Conservation (phyloP, 805 yeast species). For the Wickerhamomyces subpelliculosus region DNA sequence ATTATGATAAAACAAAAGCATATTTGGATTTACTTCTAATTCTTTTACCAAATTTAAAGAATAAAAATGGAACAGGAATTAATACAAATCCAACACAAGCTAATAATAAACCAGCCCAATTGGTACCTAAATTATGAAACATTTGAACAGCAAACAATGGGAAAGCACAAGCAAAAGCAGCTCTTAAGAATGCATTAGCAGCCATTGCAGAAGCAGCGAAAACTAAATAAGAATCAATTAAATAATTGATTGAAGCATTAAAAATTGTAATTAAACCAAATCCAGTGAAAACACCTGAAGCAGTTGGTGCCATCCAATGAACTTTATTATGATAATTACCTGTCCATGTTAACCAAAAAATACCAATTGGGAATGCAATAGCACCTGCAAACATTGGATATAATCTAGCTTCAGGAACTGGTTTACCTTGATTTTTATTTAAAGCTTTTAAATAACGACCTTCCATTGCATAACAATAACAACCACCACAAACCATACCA, state of each 20-base stretch:
- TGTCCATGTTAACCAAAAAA: slow-evolving; percentile 85
- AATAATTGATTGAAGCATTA: slow-evolving; percentile 62
- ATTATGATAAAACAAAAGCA: slow-evolving; percentile 33
- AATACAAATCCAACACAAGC: slow-evolving; percentile 53
- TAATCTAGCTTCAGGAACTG: slow-evolving; percentile 76
- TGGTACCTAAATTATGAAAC: slow-evolving; percentile 61
- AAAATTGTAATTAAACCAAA: slow-evolving; percentile 64
- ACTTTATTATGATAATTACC: slow-evolving; percentile 64
- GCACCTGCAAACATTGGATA: slow-evolving; percentile 72
- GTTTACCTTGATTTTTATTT: slow-evolving; percentile 45
- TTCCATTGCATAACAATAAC: slow-evolving; percentile 45
- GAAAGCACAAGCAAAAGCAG: slow-evolving; percentile 61
- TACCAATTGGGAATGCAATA: slow-evolving; percentile 65
- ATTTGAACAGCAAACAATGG: slow-evolving; percentile 67
- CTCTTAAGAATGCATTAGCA: slow-evolving; percentile 65
- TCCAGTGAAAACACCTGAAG: slow-evolving; percentile 59
- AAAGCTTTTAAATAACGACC: slow-evolving; percentile 41
- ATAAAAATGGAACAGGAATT: slow-evolving; percentile 60
- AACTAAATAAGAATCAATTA: slow-evolving; percentile 61
- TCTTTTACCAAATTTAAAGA: slow-evolving; percentile 31
- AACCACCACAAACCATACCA: slow-evolving; percentile 59
- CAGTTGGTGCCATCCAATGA: slow-evolving; percentile 79
- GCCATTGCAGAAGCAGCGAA: slow-evolving; percentile 79
- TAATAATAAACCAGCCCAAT: slow-evolving; percentile 74
- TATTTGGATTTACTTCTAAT: slow-evolving; percentile 53